Conservation (phyloP, 768 basidiomycete genomes). For the Collybia nuda region DNA sequence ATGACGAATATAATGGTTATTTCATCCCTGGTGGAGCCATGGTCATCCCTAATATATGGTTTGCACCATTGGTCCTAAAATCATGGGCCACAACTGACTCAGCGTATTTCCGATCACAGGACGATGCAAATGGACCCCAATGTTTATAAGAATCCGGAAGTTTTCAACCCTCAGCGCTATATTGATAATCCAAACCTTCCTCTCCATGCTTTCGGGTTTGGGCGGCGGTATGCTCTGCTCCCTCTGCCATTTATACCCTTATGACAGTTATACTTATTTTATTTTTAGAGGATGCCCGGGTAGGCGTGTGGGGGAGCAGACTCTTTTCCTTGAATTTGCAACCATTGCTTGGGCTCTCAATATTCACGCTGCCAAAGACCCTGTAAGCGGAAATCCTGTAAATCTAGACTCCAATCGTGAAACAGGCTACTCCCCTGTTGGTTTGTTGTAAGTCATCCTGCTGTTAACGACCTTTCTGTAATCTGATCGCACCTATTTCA, state of each 20-base stretch:
- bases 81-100: neutral
- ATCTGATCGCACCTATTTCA: neutral
- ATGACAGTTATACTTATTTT: neutral
- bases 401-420: neutral
- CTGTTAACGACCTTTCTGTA: neutral
- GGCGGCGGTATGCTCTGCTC: neutral
- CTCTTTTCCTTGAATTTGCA: constrained; percentile 1
- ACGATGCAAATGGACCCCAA: neutral
- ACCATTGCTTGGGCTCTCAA: constrained; percentile 2
- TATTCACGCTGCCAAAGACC: neutral
- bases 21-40: constrained; percentile 28
- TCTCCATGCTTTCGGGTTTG: constrained; percentile 5
- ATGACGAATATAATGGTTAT: constrained; percentile 27
- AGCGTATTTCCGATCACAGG: neutral
- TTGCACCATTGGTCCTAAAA: neutral
- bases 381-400: neutral
- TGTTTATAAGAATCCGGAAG: neutral
- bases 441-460: neutral
- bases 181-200: neutral
- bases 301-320: neutral
- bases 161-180: neutral
- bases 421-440: constrained; percentile 1
- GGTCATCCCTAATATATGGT: constrained; percentile 29
- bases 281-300: neutral
- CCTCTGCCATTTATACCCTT: neutral